These are phyloP conservation scores for Pulveroboletus sp. DNA, from an alignment of 768 basidiomycete species.

Conservation along the genomic window DNA sequence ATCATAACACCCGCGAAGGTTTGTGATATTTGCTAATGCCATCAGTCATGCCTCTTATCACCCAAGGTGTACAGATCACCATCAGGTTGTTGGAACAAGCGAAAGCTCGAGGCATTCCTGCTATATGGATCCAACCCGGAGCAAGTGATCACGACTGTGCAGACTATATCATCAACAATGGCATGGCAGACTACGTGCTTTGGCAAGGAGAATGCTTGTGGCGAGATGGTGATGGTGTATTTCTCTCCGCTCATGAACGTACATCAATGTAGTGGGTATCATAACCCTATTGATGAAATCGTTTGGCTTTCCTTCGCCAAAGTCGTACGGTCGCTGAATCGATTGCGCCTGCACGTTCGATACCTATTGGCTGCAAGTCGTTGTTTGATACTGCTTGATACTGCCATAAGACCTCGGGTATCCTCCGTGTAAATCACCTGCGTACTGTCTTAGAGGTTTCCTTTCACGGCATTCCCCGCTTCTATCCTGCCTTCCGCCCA, in stretches of 20 bases:
- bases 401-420: neutral
- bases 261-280: conserved; percentile 22
- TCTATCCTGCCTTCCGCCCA: conserved; percentile 69
- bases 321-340: no score
- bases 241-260: conserved; percentile 24
- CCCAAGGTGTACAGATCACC: conserved; percentile 54
- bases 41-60: neutral
- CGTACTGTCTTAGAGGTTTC: conserved; percentile 32
- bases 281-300: no score
- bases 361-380: no score
- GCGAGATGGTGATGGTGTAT: conserved; percentile 67
- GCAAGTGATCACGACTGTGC: conserved; percentile 68
- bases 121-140: conserved; percentile 89
- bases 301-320: no score
- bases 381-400: no score
- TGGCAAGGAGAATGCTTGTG: conserved; percentile 83
- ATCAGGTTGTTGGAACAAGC: conserved; percentile 64
- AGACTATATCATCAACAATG: conserved; percentile 63
- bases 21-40: neutral
- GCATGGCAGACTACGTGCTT: conserved; percentile 64
- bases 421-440: neutral
- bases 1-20: conserved; percentile 79
- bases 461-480: conserved; percentile 43
- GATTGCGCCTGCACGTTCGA: no score
- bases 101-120: conserved; percentile 65